Evolutionary conservation across 2,329 filamentous ascomycete species (phyloP).

Genomic region (Neoascochyta sp.): DNA sequence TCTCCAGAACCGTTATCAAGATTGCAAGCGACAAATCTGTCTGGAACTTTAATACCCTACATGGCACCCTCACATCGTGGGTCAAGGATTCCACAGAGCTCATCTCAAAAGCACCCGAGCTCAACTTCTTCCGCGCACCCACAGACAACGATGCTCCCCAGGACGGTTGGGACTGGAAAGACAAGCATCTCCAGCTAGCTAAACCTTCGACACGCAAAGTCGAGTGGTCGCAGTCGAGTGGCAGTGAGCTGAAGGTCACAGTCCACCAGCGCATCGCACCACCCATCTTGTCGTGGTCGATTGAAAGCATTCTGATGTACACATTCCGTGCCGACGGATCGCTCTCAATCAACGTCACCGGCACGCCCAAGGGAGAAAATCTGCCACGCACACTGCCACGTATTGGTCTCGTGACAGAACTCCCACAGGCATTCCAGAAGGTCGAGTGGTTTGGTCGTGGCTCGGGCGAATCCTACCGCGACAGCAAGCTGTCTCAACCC

Average conservation of each 20-base stretch:
- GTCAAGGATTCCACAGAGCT: slow-evolving; percentile 29
- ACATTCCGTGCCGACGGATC: slow-evolving; percentile 47
- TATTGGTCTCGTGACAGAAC: slow-evolving; percentile 57
- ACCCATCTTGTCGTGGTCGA: slow-evolving; percentile 56
- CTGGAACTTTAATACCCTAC: slow-evolving; percentile 52
- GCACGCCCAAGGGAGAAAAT: slow-evolving; percentile 47
- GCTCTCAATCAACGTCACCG: slow-evolving; percentile 47
- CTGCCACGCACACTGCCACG: slow-evolving; percentile 57
- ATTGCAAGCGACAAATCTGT: slow-evolving; percentile 24
- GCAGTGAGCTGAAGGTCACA: slow-evolving; percentile 33
- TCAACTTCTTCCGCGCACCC: slow-evolving; percentile 60
- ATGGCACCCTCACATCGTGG: slow-evolving; percentile 48
- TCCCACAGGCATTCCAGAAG: slow-evolving; percentile 46
- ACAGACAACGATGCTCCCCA: slow-evolving; percentile 61
- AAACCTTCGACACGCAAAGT: slow-evolving; percentile 26
- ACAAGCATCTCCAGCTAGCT: slow-evolving; percentile 28
- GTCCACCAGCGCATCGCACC: slow-evolving; percentile 54
- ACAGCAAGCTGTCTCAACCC: slow-evolving; percentile 60
- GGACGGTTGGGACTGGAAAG: slow-evolving; percentile 57
- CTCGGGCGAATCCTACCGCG: slow-evolving; percentile 62
- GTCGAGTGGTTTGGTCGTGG: slow-evolving; percentile 62
- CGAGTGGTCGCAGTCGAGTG: slow-evolving; percentile 33
- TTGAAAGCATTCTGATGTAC: slow-evolving; percentile 48
- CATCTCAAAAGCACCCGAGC: slow-evolving; percentile 35
- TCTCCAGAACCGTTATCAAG: slow-evolving; percentile 17